Percentiles rank a stretch among this genome's conserved stretches.
Conservation (phyloP, 495 filamentous ascomycete species). For the Aspergillus saccharolyticus region DNA sequence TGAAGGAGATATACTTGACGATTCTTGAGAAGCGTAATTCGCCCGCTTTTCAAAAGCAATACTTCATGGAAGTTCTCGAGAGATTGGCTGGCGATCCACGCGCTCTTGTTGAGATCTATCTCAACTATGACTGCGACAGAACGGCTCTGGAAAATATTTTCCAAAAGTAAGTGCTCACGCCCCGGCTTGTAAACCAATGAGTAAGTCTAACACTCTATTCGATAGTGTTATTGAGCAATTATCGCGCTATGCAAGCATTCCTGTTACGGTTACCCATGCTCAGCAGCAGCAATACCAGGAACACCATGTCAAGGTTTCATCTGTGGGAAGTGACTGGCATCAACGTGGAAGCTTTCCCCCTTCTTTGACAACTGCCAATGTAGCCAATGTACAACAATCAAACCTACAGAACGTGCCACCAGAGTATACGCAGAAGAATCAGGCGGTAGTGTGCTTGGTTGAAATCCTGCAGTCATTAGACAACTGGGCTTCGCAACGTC, state of each 20-base stretch:
- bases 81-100: conserved; percentile 78
- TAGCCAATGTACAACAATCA: conserved; percentile 42
- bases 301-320: conserved; percentile 56
- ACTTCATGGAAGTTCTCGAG: conserved; percentile 81
- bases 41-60: conserved; percentile 83
- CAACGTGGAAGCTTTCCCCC: conserved; percentile 78
- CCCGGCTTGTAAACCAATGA: not conserved
- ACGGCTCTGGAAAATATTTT: conserved; percentile 95
- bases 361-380: conserved; percentile 71
- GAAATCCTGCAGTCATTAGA: conserved; percentile 84
- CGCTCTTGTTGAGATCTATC: conserved; percentile 89
- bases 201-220: not conserved
- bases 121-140: conserved; percentile 97
- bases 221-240: conserved; percentile 81
- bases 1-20: conserved; percentile 96
- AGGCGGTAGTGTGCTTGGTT: conserved; percentile 82
- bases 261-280: conserved; percentile 62
- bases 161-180: conserved; percentile 50
- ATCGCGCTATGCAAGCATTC: conserved; percentile 71
- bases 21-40: conserved; percentile 85
- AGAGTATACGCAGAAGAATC: conserved; percentile 83
- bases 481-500: conserved; percentile 81
- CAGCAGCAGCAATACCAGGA: conserved; percentile 87
- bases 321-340: conserved; percentile 68
- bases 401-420: conserved; percentile 62